Base-by-base conservation (phyloP, 805 yeast species). In the Wickerhamiella bombiphila region DNA sequence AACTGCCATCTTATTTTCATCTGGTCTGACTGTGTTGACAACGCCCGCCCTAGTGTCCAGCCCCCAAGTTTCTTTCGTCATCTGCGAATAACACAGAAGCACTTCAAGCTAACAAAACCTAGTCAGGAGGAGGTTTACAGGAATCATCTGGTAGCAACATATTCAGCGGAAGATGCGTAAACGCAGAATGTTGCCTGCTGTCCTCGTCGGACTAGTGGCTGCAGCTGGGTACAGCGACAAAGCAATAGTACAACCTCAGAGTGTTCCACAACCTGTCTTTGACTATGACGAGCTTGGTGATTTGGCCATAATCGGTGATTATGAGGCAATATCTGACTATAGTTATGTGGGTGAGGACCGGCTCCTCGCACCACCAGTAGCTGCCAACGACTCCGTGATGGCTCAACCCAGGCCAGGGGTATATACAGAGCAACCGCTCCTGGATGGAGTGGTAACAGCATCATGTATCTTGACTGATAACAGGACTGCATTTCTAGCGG, bases 311-410 rank as follows among this genome's bases (percentile, higher is more conserved):
- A 41, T 37, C 7, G 51, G 51, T 6, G 34, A 24, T 11, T 47
- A 43, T 14, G 39, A 36, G 35, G 64, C 63, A 11, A 47, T 63
- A 11, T 53, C 68, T 4, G 43, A 39, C 13, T 55, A 57, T 43
- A 35, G 44, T 19, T 65, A 61, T 41, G 42, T 40, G 11, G 68
- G 65, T 8, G 58, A 59, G 26, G 56, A 57, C 17, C 50, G 58
- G 36, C 50, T 55, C 14, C 42, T 47, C n/a, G 16, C 18, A 21
- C 29, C 37, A 7, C 43, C 47, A 8, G 22, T 11, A 3, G 11
- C 29, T 3, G 26, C 9, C 22, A 50, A 44, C 48, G 46, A 55
- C 36, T 24, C 26, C 13, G 26, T 41, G 18, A 15, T 48, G 7
- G 18, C 29, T 19, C 46, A 43, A 35, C 16, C 36, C 28, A 35